Evolutionary conservation across 73 alveolate genomes (phyloP).

Genomic region (Paramecium pentaurelia): DNA sequence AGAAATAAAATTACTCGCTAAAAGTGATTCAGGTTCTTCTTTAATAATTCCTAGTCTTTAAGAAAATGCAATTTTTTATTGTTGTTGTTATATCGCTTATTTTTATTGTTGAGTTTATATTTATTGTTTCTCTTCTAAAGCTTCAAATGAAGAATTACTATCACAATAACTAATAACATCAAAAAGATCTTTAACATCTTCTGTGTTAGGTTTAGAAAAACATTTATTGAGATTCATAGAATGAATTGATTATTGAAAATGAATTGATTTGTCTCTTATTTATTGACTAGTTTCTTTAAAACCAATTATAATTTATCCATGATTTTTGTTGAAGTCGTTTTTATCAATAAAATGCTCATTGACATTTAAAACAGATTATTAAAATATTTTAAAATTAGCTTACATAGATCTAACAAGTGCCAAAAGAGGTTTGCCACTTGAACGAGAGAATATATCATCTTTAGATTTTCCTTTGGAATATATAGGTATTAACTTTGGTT

Average conservation of each 20-base stretch:
- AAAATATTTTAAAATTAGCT: neutral
- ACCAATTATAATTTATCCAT: neutral
- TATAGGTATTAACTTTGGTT: neutral
- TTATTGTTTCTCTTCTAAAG: neutral
- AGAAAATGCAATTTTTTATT: neutral
- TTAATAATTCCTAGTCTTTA: neutral
- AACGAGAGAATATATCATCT: neutral
- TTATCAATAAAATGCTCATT: neutral
- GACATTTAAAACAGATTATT: neutral
- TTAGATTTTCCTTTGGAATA: neutral
- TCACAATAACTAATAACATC: slow-evolving; percentile 27
- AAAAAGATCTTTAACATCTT: neutral
- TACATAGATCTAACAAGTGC: neutral
- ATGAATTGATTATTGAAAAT: slow-evolving; percentile 1
- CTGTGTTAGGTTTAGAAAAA: neutral
- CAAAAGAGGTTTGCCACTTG: neutral
- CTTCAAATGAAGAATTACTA: slow-evolving; percentile 26
- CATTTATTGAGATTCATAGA: neutral
- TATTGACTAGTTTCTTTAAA: slow-evolving; percentile 9
- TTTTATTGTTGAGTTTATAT: neutral
- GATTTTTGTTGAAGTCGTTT: neutral
- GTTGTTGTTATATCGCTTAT: neutral
- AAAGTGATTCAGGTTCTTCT: neutral
- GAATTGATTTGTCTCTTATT: neutral
- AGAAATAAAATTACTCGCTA: neutral